Conservation (phyloP, 495 filamentous ascomycete genomes). For the Durotheca rogersii region DNA sequence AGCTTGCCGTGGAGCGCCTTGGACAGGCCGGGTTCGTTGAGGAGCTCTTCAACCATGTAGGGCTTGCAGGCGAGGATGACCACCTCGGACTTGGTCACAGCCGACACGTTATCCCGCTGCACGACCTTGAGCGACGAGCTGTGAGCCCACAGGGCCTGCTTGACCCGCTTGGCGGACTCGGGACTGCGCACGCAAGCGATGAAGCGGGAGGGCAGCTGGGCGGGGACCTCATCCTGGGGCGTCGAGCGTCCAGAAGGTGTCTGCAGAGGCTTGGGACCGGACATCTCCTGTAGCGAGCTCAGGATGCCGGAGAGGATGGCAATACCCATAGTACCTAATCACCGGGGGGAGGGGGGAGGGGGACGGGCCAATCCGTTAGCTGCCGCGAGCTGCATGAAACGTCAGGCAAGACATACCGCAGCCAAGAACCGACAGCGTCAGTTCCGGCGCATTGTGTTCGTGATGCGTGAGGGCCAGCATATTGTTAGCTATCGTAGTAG, state of each 20-base stretch:
- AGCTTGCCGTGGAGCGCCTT: slow-evolving; percentile 75
- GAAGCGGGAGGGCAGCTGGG: slow-evolving; percentile 66
- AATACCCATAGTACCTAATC: slow-evolving; percentile 77
- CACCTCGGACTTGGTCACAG: slow-evolving; percentile 60
- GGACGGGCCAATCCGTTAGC: slow-evolving; percentile 18
- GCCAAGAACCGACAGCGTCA: slow-evolving; percentile 70
- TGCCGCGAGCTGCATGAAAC: neutral
- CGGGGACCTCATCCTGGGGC: slow-evolving; percentile 50
- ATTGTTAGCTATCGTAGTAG: slow-evolving; percentile 5
- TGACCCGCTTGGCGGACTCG: slow-evolving; percentile 63
- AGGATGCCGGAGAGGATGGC: slow-evolving; percentile 83
- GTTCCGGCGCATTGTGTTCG: slow-evolving; percentile 43
- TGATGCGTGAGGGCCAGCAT: slow-evolving; percentile 39
- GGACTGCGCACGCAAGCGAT: slow-evolving; percentile 71
- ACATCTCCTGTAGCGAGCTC: slow-evolving; percentile 56
- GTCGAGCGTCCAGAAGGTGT: slow-evolving; percentile 51
- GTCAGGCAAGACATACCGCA: slow-evolving; percentile 57
- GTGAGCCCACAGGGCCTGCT: slow-evolving; percentile 56
- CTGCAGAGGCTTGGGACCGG: slow-evolving; percentile 38
- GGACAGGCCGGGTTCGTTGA: slow-evolving; percentile 63
- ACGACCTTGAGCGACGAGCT: slow-evolving; percentile 45
- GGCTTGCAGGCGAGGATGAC: slow-evolving; percentile 79
- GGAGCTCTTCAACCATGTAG: slow-evolving; percentile 64
- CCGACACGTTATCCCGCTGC: slow-evolving; percentile 58
- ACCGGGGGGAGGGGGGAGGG: too few relatives aligned